These are phyloP conservation scores for Cicer judaicum DNA, from an alignment of 306 rosid species.

Conservation along the genomic window DNA sequence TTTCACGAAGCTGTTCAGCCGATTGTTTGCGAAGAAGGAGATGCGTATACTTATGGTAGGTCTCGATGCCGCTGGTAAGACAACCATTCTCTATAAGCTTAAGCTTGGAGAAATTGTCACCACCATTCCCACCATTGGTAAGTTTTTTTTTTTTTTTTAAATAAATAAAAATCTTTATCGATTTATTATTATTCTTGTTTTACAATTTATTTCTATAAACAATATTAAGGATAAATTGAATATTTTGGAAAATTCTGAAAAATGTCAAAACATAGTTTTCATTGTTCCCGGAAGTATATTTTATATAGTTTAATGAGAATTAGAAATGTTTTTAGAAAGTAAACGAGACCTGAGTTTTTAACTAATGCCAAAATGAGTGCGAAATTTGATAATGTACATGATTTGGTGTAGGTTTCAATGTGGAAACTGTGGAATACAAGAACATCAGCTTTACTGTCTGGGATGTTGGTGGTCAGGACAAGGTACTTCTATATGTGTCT, in stretches of 20 bases:
- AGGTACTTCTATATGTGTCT: slow-evolving; percentile 51
- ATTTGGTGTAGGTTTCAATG: slow-evolving; percentile 73
- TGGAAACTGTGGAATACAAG: slow-evolving; percentile 93
- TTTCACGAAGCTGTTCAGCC: slow-evolving; percentile 88
- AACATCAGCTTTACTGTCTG: slow-evolving; percentile 98
- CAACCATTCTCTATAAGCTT: slow-evolving; percentile 90
- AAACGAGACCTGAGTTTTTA: no score
- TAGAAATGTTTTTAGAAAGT: no score
- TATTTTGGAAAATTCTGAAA: no score
- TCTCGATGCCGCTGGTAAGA: slow-evolving; percentile 97
- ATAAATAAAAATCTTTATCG: no score
- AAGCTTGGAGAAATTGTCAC: slow-evolving; percentile 94
- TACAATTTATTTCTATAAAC: neutral
- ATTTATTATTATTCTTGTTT: neutral
- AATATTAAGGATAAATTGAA: neutral
- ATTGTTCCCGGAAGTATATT: no score
- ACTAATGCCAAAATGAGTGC: neutral
- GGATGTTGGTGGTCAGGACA: slow-evolving; percentile 99
- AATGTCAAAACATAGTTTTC: no score
- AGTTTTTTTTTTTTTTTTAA: neutral
- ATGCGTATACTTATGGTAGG: slow-evolving; percentile 97
- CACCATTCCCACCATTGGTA: slow-evolving; percentile 95
- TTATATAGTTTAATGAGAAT: no score
- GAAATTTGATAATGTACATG: slow-evolving; percentile 27
- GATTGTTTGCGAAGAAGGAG: slow-evolving; percentile 92